phyloP scores from a whole-genome alignment of 352 stramenopile species.

The Globisporangium viniferum region DNA sequence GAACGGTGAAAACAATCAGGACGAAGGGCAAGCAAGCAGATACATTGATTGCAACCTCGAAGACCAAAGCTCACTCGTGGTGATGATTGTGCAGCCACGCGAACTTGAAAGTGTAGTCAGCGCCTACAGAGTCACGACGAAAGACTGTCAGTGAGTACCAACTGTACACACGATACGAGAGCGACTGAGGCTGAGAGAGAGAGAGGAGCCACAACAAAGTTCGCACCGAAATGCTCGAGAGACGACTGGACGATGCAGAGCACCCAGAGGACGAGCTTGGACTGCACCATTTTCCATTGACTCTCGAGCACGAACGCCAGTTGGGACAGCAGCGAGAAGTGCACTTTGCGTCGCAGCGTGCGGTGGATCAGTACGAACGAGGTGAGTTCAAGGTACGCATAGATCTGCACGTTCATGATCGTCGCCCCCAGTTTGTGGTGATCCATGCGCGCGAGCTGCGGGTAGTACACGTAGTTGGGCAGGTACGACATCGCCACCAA shows the following conservation, averaged over 20 bases:
- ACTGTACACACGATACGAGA: not conserved
- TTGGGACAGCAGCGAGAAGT: slow-evolving; percentile 8
- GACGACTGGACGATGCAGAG: slow-evolving; percentile 6
- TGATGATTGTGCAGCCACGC: not conserved
- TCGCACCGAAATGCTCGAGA: slow-evolving; percentile 13
- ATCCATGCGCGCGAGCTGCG: not conserved
- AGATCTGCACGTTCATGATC: slow-evolving; percentile 7
- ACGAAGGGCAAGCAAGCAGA: not conserved
- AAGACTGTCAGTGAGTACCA: not conserved
- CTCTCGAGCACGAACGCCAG: slow-evolving; percentile 31
- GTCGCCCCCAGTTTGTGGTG: not conserved
- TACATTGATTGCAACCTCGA: not conserved
- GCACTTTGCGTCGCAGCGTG: slow-evolving; percentile 5
- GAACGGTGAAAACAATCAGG: not conserved
- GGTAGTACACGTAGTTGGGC: slow-evolving; percentile 8
- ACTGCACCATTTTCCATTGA: slow-evolving; percentile 29
- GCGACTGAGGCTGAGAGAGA: too few species aligned
- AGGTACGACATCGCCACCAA: slow-evolving; percentile 4
- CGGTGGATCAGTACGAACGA: not conserved
- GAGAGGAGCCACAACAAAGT: not conserved
- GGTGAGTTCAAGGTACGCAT: not conserved
- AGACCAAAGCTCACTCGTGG: not conserved
- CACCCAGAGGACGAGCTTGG: slow-evolving; percentile 38
- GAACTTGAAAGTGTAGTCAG: slow-evolving; percentile 7
- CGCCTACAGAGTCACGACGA: not conserved